Percentiles rank a stretch among this genome's conserved stretches.
phyloP scores from a whole-genome alignment of 345 rosid genomes.

The Eucalyptus dawsonii region DNA sequence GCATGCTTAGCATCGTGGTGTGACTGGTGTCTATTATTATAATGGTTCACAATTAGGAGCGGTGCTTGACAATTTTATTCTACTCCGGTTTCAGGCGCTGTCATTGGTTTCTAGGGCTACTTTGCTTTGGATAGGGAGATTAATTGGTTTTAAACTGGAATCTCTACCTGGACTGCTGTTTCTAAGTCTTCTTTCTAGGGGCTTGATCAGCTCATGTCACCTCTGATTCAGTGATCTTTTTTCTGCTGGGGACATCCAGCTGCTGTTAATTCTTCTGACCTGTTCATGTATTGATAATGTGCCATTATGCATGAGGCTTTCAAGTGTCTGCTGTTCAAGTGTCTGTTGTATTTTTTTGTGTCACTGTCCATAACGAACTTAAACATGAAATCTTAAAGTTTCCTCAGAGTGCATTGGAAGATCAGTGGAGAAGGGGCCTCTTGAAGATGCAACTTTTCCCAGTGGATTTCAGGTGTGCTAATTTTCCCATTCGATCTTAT shows the following conservation, averaged over 20 bases:
- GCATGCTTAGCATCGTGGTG: not conserved
- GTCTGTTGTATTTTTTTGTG: not conserved
- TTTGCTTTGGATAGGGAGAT: not conserved
- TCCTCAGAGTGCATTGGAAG: not conserved
- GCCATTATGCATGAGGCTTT: not conserved
- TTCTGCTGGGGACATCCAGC: not conserved
- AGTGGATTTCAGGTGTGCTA: not conserved
- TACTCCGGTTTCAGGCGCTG: not conserved
- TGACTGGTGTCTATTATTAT: not conserved
- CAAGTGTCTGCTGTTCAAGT: not conserved
- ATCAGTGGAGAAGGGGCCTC: not conserved
- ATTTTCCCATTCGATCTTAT: not conserved
- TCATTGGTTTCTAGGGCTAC: not conserved
- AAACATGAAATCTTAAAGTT: not conserved
- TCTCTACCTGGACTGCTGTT: not conserved
- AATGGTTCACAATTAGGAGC: not conserved
- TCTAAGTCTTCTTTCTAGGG: not conserved
- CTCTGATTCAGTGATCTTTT: not conserved
- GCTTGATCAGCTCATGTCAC: not conserved
- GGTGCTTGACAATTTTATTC: not conserved
- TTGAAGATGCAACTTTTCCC: not conserved
- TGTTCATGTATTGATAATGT: not conserved
- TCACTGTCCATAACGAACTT: not conserved
- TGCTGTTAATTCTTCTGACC: not conserved
- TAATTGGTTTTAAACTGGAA: not conserved